Evolutionary conservation across 495 filamentous ascomycete species (phyloP), one percentile per base, ranked within the genome.

Genomic region (Talaromyces nanjingensis): DNA sequence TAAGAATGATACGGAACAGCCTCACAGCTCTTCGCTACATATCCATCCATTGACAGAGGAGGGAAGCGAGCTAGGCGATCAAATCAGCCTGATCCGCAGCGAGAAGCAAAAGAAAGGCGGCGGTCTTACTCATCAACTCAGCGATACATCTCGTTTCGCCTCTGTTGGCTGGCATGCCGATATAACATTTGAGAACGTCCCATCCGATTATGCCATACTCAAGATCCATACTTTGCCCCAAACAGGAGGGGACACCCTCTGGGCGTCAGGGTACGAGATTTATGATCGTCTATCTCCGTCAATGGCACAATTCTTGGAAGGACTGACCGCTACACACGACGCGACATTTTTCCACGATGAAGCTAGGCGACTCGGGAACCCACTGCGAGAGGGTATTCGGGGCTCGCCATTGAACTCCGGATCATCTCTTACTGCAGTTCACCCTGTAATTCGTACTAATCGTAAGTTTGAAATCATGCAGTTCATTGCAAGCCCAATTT

Each of bases 261-360:
- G 86, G 87, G 89, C 87, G 6, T 87, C 85, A 0, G 89, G 87
- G n/a, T 92, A 92, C 69, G 89, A 92, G 67, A 77, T 91, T 6
- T 93, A 89, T 72, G 91, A 93, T 73, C 85, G 89, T 5, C 75
- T 93, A 67, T 89, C 87, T 0, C 71, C 82, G 18, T 78, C 85
- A 0, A 83, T 88, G 63, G 86, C 83, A 56, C 72, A 74, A 34
- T 91, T 91, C 74, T 77, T 93, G 11, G 90, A 93, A 62, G 73
- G 76, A 0, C 72, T 94, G 11, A 89, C 88, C 0, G 88, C 84
- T 4, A 88, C 86, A 34, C 89, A 87, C 68, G 81, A 79, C 1
- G 75, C 77, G 14, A 79, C 75, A 47, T 80, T 79, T 39, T 88
- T 87, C 71, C 68, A 80, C 37, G 72, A 82, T 6, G 69, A 71